phyloP scores from a whole-genome alignment of 768 basidiomycete species.

The Phylloporus arenicola region DNA sequence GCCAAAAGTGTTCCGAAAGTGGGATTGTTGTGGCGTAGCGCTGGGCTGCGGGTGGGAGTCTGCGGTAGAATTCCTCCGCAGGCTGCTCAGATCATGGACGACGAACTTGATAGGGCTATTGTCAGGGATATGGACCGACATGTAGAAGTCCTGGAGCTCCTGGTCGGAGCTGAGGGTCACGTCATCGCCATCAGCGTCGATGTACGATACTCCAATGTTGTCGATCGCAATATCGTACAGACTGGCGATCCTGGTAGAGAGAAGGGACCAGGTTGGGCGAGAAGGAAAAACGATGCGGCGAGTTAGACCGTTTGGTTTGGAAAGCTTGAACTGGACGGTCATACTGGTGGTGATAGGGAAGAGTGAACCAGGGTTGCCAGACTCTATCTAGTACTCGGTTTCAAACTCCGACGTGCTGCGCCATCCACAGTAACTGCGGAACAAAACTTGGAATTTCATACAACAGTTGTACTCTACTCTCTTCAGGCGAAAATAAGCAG shows the following conservation, averaged over 20 bases:
- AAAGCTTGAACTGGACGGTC: conserved; percentile 61
- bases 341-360: conserved; percentile 37
- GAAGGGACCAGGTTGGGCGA: conserved; percentile 50
- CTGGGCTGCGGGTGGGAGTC: conserved; percentile 31
- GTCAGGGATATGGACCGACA: conserved; percentile 23
- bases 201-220: conserved; percentile 62
- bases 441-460: background rate
- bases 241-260: conserved; percentile 50
- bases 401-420: conserved; percentile 45
- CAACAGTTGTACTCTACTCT: background rate
- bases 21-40: conserved; percentile 29
- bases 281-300: conserved; percentile 53
- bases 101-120: conserved; percentile 47
- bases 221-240: conserved; percentile 53
- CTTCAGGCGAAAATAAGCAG: conserved; percentile 66
- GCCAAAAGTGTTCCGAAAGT: conserved; percentile 62
- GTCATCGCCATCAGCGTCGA: conserved; percentile 68
- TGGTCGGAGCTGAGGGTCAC: conserved; percentile 73
- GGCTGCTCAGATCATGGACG: conserved; percentile 51
- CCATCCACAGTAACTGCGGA: conserved; percentile 2
- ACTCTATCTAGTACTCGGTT: conserved; percentile 21
- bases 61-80: conserved; percentile 29
- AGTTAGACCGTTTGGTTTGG: conserved; percentile 48
- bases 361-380: conserved; percentile 2
- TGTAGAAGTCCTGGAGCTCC: conserved; percentile 72